A percentile compares a stretch with the other conserved stretches of the same genome.
Conservation (phyloP, 768 basidiomycete species). For the Boletus edulis region DNA sequence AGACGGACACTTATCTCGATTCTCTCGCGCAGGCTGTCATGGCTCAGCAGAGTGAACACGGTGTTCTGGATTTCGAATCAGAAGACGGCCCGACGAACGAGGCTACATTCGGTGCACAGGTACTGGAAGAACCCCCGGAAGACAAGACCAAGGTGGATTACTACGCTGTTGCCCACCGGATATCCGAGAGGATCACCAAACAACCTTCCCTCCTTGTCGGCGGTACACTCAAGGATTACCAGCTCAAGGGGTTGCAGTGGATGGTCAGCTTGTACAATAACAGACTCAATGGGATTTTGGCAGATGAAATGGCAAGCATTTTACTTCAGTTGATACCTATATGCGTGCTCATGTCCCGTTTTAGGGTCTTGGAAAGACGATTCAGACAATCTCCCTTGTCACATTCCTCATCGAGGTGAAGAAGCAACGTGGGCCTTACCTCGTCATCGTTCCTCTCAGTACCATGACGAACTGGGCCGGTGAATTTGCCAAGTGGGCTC, state of each 20-base stretch:
- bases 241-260: constrained; percentile 94
- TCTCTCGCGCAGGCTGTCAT: constrained; percentile 92
- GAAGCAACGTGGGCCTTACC: constrained; percentile 88
- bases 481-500: constrained; percentile 98
- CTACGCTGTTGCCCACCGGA: constrained; percentile 91
- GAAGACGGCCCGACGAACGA: constrained; percentile 81
- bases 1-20: constrained; percentile 94
- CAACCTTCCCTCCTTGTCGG: constrained; percentile 79
- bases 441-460: constrained; percentile 93
- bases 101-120: constrained; percentile 86
- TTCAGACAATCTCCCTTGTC: constrained; percentile 93
- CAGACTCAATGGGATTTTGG: constrained; percentile 89
- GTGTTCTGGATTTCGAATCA: constrained; percentile 46
- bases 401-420: constrained; percentile 92
- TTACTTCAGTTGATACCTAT: background rate
- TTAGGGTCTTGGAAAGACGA: constrained; percentile 93
- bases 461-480: constrained; percentile 98
- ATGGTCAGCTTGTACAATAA: constrained; percentile 99
- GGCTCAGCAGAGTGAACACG: constrained; percentile 82
- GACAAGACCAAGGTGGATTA: constrained; percentile 86
- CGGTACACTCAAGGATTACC: constrained; percentile 92
- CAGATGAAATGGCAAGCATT: constrained; percentile 82
- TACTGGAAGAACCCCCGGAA: constrained; percentile 55
- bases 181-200: constrained; percentile 77
- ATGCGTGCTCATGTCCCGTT: constrained; percentile 9